Evolutionary conservation across 306 rosid species (phyloP).

Genomic region (Sphenostylis stenocarpa): DNA sequence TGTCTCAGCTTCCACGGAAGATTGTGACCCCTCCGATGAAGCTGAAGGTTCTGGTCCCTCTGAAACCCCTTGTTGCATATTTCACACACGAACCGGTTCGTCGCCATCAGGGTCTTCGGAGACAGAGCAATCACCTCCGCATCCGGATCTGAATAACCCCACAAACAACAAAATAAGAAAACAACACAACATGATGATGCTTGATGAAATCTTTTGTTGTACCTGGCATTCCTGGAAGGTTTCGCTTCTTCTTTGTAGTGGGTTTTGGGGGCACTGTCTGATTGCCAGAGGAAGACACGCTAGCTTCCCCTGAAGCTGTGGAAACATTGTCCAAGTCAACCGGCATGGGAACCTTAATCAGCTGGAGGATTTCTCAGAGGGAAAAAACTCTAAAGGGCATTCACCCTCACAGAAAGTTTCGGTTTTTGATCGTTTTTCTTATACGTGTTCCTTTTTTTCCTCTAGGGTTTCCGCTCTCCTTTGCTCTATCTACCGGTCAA

Average conservation of each 20-base stretch:
- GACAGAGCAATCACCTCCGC: conserved; percentile 96
- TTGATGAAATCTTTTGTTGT: background rate
- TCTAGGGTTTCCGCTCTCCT: conserved; percentile 44
- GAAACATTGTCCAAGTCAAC: conserved; percentile 78
- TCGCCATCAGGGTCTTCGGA: conserved; percentile 82
- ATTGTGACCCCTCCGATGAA: conserved; percentile 88
- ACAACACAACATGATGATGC: background rate
- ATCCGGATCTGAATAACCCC: conserved; percentile 84
- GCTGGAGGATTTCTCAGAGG: background rate
- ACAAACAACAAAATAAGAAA: conserved; percentile 32
- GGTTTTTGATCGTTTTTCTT: conserved; percentile 13
- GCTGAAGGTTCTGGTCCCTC: conserved; percentile 97
- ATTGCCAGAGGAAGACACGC: conserved; percentile 79
- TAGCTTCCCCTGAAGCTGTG: conserved; percentile 85
- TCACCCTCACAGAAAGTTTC: conserved; percentile 37
- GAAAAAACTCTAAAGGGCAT: conserved; percentile 42
- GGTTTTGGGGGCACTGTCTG: conserved; percentile 59
- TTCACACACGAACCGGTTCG: conserved; percentile 89
- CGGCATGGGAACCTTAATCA: conserved; percentile 48
- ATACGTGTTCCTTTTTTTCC: background rate
- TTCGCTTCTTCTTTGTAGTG: conserved; percentile 73
- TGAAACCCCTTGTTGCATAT: conserved; percentile 96
- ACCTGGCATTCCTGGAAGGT: conserved; percentile 99
- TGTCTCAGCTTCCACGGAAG: conserved; percentile 93
- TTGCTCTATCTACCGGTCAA: conserved; percentile 70